Conservation (phyloP, 805 yeast genomes). For the Suhomyces prunicola region DNA sequence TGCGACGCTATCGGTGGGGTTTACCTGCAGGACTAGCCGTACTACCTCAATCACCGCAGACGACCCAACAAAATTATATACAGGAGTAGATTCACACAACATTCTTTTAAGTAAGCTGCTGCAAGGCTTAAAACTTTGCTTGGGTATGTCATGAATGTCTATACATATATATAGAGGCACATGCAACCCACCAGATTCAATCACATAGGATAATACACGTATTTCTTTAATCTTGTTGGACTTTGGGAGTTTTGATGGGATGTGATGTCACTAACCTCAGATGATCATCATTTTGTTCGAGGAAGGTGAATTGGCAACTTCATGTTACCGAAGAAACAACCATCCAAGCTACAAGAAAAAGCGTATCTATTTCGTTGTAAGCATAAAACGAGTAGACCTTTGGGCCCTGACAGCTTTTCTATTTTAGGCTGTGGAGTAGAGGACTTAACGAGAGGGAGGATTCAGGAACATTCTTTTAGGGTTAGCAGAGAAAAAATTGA, state of each 20-base stretch:
- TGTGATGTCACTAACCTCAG: neutral
- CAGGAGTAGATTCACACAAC: slow-evolving; percentile 1
- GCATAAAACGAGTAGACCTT: neutral
- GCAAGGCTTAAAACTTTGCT: neutral
- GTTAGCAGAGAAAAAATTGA: neutral
- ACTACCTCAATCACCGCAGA: neutral
- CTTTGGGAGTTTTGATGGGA: neutral
- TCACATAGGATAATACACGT: neutral
- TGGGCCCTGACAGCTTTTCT: neutral
- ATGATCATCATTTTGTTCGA: neutral
- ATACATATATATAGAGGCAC: neutral
- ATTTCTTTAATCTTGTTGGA: neutral
- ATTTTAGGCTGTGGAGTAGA: neutral
- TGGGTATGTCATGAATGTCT: neutral
- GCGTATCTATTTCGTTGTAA: neutral
- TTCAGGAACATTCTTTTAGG: neutral
- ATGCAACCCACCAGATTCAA: neutral
- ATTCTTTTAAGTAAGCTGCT: neutral
- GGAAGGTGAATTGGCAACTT: neutral
- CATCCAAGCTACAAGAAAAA: neutral
- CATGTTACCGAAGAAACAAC: neutral
- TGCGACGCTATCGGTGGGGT: neutral
- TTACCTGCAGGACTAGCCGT: neutral
- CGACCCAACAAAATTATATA: slow-evolving; percentile 4
- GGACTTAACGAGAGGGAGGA: neutral